These are phyloP conservation scores for Carallia pectinifolia DNA, from an alignment of 345 rosid species.

Conservation along the genomic window DNA sequence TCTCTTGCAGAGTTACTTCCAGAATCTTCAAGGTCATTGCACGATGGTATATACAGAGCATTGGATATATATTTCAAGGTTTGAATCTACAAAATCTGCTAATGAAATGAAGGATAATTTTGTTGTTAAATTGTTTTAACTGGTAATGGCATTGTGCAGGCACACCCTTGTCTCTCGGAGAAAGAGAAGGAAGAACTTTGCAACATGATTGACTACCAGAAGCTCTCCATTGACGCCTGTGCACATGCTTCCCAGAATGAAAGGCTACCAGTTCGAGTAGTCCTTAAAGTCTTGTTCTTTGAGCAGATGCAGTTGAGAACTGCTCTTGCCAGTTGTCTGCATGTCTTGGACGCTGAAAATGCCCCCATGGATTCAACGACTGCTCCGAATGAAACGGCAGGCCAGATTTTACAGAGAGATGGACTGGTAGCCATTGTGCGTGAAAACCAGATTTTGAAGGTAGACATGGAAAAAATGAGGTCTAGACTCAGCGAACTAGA, in stretches of 20 bases:
- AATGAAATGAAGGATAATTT: conserved; percentile 13
- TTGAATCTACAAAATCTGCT: conserved; percentile 21
- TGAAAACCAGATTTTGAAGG: conserved; percentile 78
- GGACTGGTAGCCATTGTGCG: conserved; percentile 88
- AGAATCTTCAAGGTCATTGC: conserved; percentile 70
- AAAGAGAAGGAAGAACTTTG: conserved; percentile 86
- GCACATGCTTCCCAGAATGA: conserved; percentile 97
- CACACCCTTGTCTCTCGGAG: conserved; percentile 90
- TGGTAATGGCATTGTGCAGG: conserved; percentile 46
- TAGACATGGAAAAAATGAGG: conserved; percentile 84
- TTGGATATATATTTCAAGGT: conserved; percentile 93
- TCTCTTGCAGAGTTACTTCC: conserved; percentile 81
- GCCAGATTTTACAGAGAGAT: conserved; percentile 76
- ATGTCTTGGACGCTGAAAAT: conserved; percentile 58
- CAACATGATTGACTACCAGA: conserved; percentile 76
- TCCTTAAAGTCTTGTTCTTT: conserved; percentile 88
- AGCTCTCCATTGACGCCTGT: conserved; percentile 90
- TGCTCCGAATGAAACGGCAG: conserved; percentile 33
- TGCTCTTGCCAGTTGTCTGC: conserved; percentile 72
- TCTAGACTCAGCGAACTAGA: conserved; percentile 82
- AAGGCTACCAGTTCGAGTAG: conserved; percentile 78
- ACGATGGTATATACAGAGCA: conserved; percentile 88
- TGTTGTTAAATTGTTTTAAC: conserved; percentile 16
- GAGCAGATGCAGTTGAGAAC: conserved; percentile 95
- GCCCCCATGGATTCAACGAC: conserved; percentile 45